Base-by-base conservation (phyloP, 192 early-diverging fungal species). In the Chytriomyces hyalinus region DNA sequence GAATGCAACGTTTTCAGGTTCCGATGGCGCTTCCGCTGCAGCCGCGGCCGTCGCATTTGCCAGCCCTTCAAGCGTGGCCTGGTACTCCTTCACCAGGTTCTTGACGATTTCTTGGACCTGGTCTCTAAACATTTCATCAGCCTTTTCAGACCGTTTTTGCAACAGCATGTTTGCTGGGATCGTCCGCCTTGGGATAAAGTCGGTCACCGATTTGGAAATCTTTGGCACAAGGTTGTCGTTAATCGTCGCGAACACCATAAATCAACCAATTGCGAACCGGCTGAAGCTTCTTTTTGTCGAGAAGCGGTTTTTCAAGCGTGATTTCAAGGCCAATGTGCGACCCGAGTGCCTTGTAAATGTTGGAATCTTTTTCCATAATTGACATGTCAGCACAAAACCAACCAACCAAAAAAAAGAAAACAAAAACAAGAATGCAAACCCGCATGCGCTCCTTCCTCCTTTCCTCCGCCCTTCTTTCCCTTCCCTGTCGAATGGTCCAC, bases 241-340 rank as follows among this genome's bases (percentile, higher is more conserved):
- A 10, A 67, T 47, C 10, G 13, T 69, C 28, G 67, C 0, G 10
- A 13, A 63, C 8, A 64, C 36, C 3, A 36, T 36, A 36, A 36
- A 4, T 36, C 36, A 36, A 36, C 4, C 36, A 28, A 4, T n/a
- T 20, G 13, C 46, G 26, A 82, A 90, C 88, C 62, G 84, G 86
- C 73, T 89, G 84, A 22, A 90, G 74, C 67, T 88, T 86, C 72
- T 89, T 87, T 68, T 88, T 90, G 61, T 86, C 81, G 4, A 90
- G 75, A 6, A 90, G 69, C 4, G 86, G 84, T 46, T 82, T 83
- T 66, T 87, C 84, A 36, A 90, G 71, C 24, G 78, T 46, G 17
- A 87, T 62, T 70, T 86, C 81, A 11, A 88, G 62, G 5, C 80
- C 80, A 8, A 89, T 47, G 26, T 76, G 81, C 7, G 88, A 75